A percentile compares a stretch with the other conserved stretches of the same genome.
These are phyloP conservation scores for Tulasnella sp. DNA, from an alignment of 768 basidiomycete genomes.

Conservation along the genomic window DNA sequence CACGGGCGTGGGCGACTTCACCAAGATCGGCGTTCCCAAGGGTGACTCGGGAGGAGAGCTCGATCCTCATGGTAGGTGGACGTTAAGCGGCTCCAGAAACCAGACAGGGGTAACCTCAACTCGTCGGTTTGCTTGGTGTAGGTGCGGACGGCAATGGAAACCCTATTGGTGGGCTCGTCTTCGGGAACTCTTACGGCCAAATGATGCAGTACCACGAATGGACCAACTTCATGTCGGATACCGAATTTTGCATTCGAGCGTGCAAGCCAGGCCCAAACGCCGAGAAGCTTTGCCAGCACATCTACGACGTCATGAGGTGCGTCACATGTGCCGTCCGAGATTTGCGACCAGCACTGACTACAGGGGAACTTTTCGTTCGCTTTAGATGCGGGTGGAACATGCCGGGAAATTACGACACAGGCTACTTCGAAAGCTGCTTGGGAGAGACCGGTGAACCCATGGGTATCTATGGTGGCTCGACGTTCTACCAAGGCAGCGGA, in stretches of 20 bases:
- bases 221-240: slow-evolving; percentile 49
- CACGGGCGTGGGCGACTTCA: slow-evolving; percentile 64
- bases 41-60: slow-evolving; percentile 68
- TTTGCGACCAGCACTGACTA: neutral
- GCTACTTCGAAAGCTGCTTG: slow-evolving; percentile 51
- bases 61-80: slow-evolving; percentile 68
- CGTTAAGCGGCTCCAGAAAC: slow-evolving; percentile 47
- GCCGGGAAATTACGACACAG: slow-evolving; percentile 49
- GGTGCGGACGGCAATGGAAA: slow-evolving; percentile 49
- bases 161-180: slow-evolving; percentile 70
- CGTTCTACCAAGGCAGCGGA: slow-evolving; percentile 66
- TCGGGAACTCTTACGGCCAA: slow-evolving; percentile 65
- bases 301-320: slow-evolving; percentile 47
- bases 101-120: neutral
- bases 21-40: slow-evolving; percentile 62
- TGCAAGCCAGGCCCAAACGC: slow-evolving; percentile 58
- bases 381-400: slow-evolving; percentile 46
- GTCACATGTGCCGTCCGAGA: neutral
- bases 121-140: neutral
- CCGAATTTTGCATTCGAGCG: slow-evolving; percentile 70
- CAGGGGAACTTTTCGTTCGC: neutral
- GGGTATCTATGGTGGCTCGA: slow-evolving; percentile 68
- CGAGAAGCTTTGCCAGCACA: slow-evolving; percentile 62
- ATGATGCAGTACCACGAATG: slow-evolving; percentile 68
- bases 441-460: slow-evolving; percentile 51